Evolutionary conservation across 78 protist species (phyloP).

Genomic region (Ministeria vibrans): DNA sequence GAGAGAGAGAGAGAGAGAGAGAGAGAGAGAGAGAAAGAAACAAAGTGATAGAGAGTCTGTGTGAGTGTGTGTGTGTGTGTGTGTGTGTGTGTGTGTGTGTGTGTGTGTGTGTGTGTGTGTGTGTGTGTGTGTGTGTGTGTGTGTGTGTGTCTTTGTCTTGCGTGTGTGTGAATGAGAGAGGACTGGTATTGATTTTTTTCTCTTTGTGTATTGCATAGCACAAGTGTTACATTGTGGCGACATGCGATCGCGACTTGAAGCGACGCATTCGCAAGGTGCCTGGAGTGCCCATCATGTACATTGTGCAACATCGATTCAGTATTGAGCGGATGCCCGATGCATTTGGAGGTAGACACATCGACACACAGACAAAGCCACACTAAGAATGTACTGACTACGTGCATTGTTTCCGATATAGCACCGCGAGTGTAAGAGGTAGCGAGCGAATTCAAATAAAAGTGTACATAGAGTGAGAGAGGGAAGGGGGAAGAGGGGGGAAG

Average conservation of each 20-base stretch:
- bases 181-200: not conserved
- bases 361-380: no score
- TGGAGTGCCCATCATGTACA: slow-evolving; percentile 95
- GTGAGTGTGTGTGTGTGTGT: not conserved
- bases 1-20: no score
- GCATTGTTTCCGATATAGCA: no score
- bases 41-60: no score
- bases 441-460: no score
- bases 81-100: not conserved
- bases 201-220: slow-evolving; percentile 14
- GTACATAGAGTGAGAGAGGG: no score
- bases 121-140: not conserved
- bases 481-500: no score
- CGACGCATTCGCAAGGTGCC: slow-evolving; percentile 94
- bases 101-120: not conserved
- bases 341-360: slow-evolving; percentile 15
- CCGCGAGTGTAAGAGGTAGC: no score
- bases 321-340: slow-evolving; percentile 96
- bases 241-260: slow-evolving; percentile 94
- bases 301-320: slow-evolving; percentile 65
- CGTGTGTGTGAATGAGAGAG: not conserved
- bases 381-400: no score
- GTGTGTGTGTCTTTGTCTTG: not conserved
- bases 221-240: slow-evolving; percentile 89
- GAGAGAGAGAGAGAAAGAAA: no score